phyloP scores from a whole-genome alignment of 257 asterid genomes.

The Solanum pinnatisectum region DNA sequence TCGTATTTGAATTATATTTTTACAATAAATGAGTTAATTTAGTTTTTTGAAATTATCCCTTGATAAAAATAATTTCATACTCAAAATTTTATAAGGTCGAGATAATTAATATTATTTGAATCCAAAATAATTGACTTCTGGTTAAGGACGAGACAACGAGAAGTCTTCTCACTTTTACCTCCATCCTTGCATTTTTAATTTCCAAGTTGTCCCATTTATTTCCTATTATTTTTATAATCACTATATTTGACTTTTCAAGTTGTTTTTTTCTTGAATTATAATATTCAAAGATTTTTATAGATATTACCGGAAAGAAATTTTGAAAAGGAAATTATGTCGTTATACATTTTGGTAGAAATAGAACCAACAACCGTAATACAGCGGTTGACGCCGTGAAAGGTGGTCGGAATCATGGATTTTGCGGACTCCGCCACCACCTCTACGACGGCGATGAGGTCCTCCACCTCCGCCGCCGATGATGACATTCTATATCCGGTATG shows the following conservation, averaged over 20 bases:
- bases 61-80: no score
- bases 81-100: no score
- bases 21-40: no score
- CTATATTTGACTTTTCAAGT: neutral
- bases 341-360: neutral
- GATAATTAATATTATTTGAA: no score
- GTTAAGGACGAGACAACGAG: no score
- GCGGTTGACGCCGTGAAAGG: conserved; percentile 2
- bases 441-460: neutral
- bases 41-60: no score
- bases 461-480: conserved; percentile 7
- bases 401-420: conserved; percentile 16
- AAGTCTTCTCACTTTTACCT: no score
- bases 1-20: no score
- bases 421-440: neutral
- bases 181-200: no score
- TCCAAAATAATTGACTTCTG: neutral
- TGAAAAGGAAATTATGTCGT: neutral
- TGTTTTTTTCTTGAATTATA: neutral
- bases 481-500: conserved; percentile 13
- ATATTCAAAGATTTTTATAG: neutral
- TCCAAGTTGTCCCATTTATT: neutral
- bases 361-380: neutral
- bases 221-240: neutral
- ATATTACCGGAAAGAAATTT: neutral